A percentile compares a stretch with the other conserved stretches of the same genome.
phyloP scores from a whole-genome alignment of 179 eudicot species.

The Pouteria campechiana region DNA sequence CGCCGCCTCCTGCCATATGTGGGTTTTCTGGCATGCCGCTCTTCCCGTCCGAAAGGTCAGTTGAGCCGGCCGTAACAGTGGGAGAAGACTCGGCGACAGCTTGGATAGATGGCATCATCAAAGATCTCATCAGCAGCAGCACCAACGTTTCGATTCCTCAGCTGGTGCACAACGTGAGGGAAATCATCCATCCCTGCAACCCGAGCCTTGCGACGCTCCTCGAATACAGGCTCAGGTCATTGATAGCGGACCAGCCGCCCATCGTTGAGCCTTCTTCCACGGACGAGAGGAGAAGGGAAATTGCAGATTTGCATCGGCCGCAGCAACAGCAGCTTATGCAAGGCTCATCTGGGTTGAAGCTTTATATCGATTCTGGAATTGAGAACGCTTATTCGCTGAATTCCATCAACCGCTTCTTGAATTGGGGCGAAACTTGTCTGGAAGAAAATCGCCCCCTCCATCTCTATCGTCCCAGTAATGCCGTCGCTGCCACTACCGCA shows the following conservation, averaged over 20 bases:
- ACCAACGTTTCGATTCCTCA: conserved; percentile 62
- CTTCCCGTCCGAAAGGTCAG: conserved; percentile 46
- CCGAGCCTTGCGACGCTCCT: conserved; percentile 64
- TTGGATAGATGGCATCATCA: conserved; percentile 79
- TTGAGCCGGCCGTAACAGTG: background rate
- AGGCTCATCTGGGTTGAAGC: conserved; percentile 2
- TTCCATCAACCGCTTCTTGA: conserved; percentile 4
- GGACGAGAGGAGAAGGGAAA: conserved; percentile 7
- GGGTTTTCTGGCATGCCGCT: conserved; percentile 83
- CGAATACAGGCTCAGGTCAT: conserved; percentile 67
- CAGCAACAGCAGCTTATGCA: conserved; percentile 2
- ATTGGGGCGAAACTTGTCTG: conserved; percentile 1
- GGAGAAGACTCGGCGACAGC: conserved; percentile 12
- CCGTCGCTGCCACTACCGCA: conserved; percentile 2
- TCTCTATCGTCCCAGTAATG: background rate
- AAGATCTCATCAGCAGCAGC: conserved; percentile 58
- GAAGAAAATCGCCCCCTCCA: background rate
- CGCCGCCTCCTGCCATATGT: conserved; percentile 40
- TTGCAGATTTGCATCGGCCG: background rate
- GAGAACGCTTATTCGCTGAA: background rate
- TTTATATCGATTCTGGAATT: background rate
- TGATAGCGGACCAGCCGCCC: conserved; percentile 19
- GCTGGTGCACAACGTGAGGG: conserved; percentile 75
- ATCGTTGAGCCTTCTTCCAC: background rate
- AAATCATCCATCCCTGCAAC: conserved; percentile 82